Percentiles rank a stretch among this genome's conserved stretches.
Conservation (phyloP, 345 rosid species). For the Erysimum cheiranthoides region DNA sequence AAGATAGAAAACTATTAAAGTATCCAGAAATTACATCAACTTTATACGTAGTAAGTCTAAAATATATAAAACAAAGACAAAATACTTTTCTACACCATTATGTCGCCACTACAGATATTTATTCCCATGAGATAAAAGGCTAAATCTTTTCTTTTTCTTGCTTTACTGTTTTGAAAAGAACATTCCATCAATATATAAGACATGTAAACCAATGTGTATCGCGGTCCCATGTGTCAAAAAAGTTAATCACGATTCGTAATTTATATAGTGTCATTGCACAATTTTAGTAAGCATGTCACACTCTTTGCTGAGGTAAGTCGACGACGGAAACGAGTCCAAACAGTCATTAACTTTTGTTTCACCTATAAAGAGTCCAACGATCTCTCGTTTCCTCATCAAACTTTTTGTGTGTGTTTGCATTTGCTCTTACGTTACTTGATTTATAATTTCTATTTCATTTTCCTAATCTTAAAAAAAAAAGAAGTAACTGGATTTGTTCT, state of each 20-base stretch:
- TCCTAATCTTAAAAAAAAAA: no score
- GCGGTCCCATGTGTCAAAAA: conserved; percentile 6
- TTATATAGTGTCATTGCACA: conserved; percentile 1
- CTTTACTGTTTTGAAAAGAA: background rate
- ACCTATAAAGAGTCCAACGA: background rate
- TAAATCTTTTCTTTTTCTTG: background rate
- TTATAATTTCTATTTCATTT: background rate
- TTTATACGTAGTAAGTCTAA: no score
- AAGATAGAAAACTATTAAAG: no score
- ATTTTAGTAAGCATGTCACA: conserved; percentile 14
- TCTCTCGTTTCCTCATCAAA: background rate
- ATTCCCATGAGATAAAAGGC: background rate
- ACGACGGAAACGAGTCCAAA: background rate
- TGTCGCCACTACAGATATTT: background rate
- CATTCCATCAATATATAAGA: background rate
- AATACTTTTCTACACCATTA: background rate
- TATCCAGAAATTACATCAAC: no score
- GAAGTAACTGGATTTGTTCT: no score
- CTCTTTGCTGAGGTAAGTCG: background rate
- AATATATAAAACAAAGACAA: no score
- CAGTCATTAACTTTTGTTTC: background rate
- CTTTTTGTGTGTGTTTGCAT: no score
- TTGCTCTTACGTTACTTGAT: background rate
- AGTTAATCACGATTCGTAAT: background rate
- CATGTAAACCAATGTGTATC: background rate